Percentiles rank a stretch among this genome's conserved stretches.
These are phyloP conservation scores for Erigeron canadensis DNA, from an alignment of 129 eudicot species.

Conservation along the genomic window DNA sequence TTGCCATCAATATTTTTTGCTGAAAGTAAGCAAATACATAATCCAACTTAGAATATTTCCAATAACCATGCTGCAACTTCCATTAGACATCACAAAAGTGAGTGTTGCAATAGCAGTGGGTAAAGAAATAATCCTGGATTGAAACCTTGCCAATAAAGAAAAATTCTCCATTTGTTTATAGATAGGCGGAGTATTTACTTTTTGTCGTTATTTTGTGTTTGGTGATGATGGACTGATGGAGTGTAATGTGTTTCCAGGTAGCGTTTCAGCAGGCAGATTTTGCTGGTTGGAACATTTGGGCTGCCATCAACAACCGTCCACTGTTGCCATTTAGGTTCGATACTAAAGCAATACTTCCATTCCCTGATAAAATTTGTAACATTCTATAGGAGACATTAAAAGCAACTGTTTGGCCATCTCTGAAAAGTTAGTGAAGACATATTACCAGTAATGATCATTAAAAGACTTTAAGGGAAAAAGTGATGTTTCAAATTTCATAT, in stretches of 20 bases:
- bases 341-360: conserved; percentile 10
- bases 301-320: conserved; percentile 90
- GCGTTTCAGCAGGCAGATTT: conserved; percentile 99
- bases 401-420: neutral
- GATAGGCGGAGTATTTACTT: neutral
- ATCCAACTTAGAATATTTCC: neutral
- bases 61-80: neutral
- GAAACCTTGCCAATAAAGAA: neutral
- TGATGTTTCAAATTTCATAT: conserved; percentile 3
- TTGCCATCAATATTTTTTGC: neutral
- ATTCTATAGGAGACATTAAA: neutral
- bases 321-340: conserved; percentile 84
- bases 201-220: conserved; percentile 3
- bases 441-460: neutral
- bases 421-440: neutral
- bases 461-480: neutral
- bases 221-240: neutral
- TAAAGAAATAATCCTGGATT: conserved; percentile 1
- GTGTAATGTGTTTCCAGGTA: conserved; percentile 50
- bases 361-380: neutral
- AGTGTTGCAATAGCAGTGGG: neutral
- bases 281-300: conserved; percentile 99
- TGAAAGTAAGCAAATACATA: neutral
- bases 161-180: neutral
- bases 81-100: neutral